Conservation (phyloP, 1,284 basidiomycete species). For the Boletus mariae region DNA sequence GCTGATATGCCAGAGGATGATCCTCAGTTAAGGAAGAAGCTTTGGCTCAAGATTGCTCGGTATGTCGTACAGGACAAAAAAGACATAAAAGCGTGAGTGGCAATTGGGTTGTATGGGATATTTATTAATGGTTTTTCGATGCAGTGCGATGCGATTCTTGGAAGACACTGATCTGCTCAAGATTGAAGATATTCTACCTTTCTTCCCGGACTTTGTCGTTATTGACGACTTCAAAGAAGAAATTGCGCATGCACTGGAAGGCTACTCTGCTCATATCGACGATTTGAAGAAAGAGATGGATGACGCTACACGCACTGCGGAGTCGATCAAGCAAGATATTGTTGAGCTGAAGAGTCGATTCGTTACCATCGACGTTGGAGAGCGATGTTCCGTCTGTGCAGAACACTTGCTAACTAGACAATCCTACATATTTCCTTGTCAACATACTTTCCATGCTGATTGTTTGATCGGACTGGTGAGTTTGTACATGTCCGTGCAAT, state of each 20-base stretch:
- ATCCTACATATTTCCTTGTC: conserved; percentile 98
- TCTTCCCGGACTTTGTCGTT: conserved; percentile 99
- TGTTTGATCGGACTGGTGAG: conserved; percentile 88
- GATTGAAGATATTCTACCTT: conserved; percentile 97
- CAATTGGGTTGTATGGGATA: conserved; percentile 7
- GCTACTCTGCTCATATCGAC: conserved; percentile 91
- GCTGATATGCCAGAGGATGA: conserved; percentile 94
- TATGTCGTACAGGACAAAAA: conserved; percentile 97
- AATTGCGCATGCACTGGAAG: conserved; percentile 93
- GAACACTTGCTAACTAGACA: conserved; percentile 79
- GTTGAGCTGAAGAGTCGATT: conserved; percentile 85
- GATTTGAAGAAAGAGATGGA: conserved; percentile 93
- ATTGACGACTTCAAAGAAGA: conserved; percentile 99
- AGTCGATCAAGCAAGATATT: conserved; percentile 93
- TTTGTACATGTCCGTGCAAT: neutral
- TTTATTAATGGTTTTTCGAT: conserved; percentile 6
- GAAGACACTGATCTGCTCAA: conserved; percentile 93
- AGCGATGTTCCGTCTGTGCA: conserved; percentile 83
- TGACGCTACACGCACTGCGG: conserved; percentile 87
- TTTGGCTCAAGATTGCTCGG: conserved; percentile 97
- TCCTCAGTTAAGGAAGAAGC: conserved; percentile 81
- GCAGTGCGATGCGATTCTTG: conserved; percentile 92
- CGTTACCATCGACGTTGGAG: conserved; percentile 85
- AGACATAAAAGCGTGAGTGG: conserved; percentile 90
- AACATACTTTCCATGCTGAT: conserved; percentile 94